A percentile compares a stretch with the other conserved stretches of the same genome.
These are phyloP conservation scores for Fraxinus dipetala DNA, from an alignment of 305 asterid genomes.

Conservation along the genomic window DNA sequence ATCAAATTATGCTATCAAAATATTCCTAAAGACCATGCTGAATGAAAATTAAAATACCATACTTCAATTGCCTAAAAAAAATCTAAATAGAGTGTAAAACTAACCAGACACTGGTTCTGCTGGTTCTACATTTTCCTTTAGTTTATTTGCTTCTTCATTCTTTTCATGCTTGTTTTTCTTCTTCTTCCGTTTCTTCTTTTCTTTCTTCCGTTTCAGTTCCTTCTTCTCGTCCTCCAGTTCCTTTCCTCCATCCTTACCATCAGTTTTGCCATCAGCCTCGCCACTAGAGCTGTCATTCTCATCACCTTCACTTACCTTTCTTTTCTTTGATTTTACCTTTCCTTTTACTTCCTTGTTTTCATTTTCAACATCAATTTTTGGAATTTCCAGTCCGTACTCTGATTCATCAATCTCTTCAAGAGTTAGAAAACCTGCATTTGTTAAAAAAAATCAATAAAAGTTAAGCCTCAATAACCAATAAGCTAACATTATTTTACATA, in stretches of 20 bases:
- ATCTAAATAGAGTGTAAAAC: conserved; percentile 27
- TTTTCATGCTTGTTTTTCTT: conserved; percentile 30
- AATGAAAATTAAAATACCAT: conserved; percentile 3
- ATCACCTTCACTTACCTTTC: conserved; percentile 33
- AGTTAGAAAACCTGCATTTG: conserved; percentile 64
- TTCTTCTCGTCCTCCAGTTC: conserved; percentile 30
- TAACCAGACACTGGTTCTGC: conserved; percentile 41
- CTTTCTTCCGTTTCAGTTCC: conserved; percentile 33
- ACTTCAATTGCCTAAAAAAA: neutral
- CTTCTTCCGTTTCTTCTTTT: conserved; percentile 39
- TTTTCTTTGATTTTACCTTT: conserved; percentile 38
- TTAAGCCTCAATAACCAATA: neutral
- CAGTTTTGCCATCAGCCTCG: conserved; percentile 27
- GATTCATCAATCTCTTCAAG: conserved; percentile 93
- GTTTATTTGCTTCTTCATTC: conserved; percentile 27
- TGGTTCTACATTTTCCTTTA: conserved; percentile 32
- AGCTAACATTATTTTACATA: neutral
- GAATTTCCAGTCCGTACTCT: conserved; percentile 59
- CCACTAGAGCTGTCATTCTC: conserved; percentile 35
- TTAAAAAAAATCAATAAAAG: conserved; percentile 10
- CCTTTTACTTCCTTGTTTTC: conserved; percentile 33
- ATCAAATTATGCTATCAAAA: neutral
- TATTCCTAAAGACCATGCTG: conserved; percentile 1
- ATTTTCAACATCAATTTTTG: conserved; percentile 28
- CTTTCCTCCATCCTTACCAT: conserved; percentile 28